These are phyloP conservation scores for Xanthoconium purpureum DNA, from an alignment of 768 basidiomycete species.

Conservation along the genomic window DNA sequence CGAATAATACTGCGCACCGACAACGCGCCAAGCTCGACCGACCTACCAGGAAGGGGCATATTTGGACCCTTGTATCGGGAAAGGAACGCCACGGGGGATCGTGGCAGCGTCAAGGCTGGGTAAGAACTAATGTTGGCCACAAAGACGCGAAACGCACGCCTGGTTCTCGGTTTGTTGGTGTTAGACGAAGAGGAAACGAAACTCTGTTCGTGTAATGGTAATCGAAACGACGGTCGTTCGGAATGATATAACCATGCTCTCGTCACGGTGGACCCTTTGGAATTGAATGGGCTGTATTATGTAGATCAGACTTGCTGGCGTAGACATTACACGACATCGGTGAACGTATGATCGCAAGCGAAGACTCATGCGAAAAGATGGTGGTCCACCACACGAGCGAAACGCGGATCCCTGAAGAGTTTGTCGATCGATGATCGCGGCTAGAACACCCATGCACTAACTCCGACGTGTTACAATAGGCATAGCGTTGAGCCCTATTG, in stretches of 20 bases:
- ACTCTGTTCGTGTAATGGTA: neutral
- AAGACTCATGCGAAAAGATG: neutral
- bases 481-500: neutral
- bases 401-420: neutral
- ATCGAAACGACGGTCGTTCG: neutral
- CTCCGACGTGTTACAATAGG: neutral
- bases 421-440: neutral
- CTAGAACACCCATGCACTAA: neutral
- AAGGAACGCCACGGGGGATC: neutral
- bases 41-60: neutral
- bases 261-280: neutral
- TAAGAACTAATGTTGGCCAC: neutral
- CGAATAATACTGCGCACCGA: neutral
- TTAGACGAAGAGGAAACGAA: neutral
- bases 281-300: neutral
- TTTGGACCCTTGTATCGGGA: neutral
- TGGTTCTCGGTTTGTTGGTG: neutral
- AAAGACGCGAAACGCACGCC: neutral
- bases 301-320: constrained; percentile 1
- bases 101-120: too few relatives aligned
- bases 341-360: neutral
- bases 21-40: neutral
- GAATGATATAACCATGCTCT: neutral
- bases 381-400: neutral
- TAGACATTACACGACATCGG: neutral